Conservation (phyloP, 2,329 filamentous ascomycete species). For the Teratosphaeria destructans region DNA sequence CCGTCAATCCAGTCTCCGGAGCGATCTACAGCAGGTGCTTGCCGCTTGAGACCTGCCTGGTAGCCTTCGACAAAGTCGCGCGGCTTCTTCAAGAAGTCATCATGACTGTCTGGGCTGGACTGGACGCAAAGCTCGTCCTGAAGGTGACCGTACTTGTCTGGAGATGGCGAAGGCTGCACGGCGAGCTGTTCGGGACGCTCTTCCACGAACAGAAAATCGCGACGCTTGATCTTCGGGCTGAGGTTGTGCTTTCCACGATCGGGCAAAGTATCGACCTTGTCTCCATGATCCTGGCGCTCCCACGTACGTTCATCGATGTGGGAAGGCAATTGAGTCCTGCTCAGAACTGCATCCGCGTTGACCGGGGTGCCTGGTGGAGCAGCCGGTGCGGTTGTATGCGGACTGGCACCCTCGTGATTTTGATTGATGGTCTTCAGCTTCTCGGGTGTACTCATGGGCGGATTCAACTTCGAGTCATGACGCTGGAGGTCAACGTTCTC, state of each 20-base stretch:
- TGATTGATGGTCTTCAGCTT: constrained; percentile 27
- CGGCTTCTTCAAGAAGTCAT: constrained; percentile 18
- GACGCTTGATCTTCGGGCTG: constrained; percentile 13
- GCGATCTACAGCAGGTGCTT: constrained; percentile 15
- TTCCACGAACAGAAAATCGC: constrained; percentile 17
- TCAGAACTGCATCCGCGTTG: constrained; percentile 6
- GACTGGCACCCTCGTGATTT: constrained; percentile 20
- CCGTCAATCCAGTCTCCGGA: constrained; percentile 22
- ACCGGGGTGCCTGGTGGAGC: constrained; percentile 21
- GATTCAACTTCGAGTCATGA: constrained; percentile 13
- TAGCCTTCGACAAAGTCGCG: constrained; percentile 24
- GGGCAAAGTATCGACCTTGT: constrained; percentile 3
- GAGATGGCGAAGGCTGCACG: constrained; percentile 9
- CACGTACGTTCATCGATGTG: neutral
- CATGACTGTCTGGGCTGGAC: constrained; percentile 5
- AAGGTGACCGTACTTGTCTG: constrained; percentile 5
- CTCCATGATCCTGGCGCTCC: neutral
- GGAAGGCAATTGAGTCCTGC: neutral
- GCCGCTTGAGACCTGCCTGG: constrained; percentile 22
- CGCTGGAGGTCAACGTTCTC: constrained; percentile 10
- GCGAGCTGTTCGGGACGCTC: constrained; percentile 13
- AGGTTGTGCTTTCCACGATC: constrained; percentile 11
- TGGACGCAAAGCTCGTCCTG: constrained; percentile 7
- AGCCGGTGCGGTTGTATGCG: constrained; percentile 8
- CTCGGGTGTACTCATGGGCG: constrained; percentile 29